Conservation (phyloP, 805 yeast species). For the Teunomyces aglyptinius region DNA sequence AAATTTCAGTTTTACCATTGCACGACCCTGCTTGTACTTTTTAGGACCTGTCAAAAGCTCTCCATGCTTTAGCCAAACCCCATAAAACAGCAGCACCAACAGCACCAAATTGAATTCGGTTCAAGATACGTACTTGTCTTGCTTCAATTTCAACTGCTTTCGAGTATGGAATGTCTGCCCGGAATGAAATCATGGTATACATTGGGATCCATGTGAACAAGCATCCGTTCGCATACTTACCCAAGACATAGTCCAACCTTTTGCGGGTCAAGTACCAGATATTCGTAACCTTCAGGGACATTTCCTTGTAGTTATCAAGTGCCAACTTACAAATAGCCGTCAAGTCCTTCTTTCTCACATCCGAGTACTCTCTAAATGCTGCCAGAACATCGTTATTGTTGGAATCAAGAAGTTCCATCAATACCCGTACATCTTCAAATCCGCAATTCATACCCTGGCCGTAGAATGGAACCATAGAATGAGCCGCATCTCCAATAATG, state of each 20-base stretch:
- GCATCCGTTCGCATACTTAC: constrained; percentile 51
- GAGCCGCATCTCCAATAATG: constrained; percentile 90
- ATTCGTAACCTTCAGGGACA: constrained; percentile 78
- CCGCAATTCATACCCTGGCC: constrained; percentile 98
- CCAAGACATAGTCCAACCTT: constrained; percentile 62
- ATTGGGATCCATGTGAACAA: constrained; percentile 69
- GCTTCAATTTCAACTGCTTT: constrained; percentile 55
- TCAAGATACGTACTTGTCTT: constrained; percentile 55
- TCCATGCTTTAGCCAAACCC: constrained; percentile 7
- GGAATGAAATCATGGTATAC: constrained; percentile 89
- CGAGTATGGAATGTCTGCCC: constrained; percentile 78
- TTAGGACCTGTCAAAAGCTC: constrained; percentile 1
- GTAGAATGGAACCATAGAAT: constrained; percentile 96
- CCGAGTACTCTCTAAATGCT: constrained; percentile 58
- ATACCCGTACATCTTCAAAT: constrained; percentile 78
- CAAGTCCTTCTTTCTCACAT: constrained; percentile 60
- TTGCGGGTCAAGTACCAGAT: constrained; percentile 62
- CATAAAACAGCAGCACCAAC: constrained; percentile 8
- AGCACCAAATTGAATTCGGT: constrained; percentile 21
- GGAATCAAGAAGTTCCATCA: constrained; percentile 51
- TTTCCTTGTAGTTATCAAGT: constrained; percentile 76
- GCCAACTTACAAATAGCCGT: constrained; percentile 77
- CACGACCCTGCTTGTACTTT: not conserved
- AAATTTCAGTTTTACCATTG: constrained; percentile 2
- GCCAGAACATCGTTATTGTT: constrained; percentile 35